Evolutionary conservation across 495 filamentous ascomycete species (phyloP).

Genomic region (Talaromyces nanjingensis): DNA sequence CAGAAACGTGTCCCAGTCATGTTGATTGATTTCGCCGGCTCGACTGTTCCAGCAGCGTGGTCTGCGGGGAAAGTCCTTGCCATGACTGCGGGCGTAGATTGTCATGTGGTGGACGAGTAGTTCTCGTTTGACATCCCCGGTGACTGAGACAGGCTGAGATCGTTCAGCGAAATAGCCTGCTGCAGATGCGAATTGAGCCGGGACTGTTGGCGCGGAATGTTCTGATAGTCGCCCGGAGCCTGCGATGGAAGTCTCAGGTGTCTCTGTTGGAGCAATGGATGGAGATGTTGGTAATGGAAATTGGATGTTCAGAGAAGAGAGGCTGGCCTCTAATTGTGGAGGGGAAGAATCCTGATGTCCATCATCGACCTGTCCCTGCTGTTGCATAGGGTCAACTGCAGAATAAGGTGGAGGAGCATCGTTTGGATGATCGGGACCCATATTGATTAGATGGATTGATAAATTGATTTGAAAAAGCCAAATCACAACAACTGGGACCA

Average conservation of each 20-base stretch:
- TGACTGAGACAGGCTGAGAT: slow-evolving; percentile 12
- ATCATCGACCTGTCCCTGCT: slow-evolving; percentile 4
- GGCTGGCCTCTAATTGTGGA: background rate
- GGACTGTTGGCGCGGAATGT: slow-evolving; percentile 10
- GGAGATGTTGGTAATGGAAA: background rate
- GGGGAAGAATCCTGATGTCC: background rate
- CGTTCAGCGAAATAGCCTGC: slow-evolving; percentile 40
- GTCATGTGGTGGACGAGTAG: slow-evolving; percentile 35
- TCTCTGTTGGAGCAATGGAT: background rate
- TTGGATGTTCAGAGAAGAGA: background rate
- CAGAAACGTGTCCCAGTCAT: slow-evolving; percentile 47
- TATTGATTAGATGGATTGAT: background rate
- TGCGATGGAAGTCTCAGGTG: background rate
- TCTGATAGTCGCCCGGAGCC: background rate
- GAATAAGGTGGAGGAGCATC: slow-evolving; percentile 42
- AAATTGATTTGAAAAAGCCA: background rate
- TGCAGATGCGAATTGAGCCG: slow-evolving; percentile 35
- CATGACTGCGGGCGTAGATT: slow-evolving; percentile 37
- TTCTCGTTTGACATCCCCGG: slow-evolving; percentile 17
- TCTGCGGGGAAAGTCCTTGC: slow-evolving; percentile 40
- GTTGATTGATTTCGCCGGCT: slow-evolving; percentile 32
- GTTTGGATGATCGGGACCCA: slow-evolving; percentile 16
- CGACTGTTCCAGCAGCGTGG: slow-evolving; percentile 35
- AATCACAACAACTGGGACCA: background rate
- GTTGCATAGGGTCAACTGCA: slow-evolving; percentile 32